A percentile compares a stretch with the other conserved stretches of the same genome.
Conservation (phyloP, 352 stramenopile genomes). For the Globisporangium canariense region DNA sequence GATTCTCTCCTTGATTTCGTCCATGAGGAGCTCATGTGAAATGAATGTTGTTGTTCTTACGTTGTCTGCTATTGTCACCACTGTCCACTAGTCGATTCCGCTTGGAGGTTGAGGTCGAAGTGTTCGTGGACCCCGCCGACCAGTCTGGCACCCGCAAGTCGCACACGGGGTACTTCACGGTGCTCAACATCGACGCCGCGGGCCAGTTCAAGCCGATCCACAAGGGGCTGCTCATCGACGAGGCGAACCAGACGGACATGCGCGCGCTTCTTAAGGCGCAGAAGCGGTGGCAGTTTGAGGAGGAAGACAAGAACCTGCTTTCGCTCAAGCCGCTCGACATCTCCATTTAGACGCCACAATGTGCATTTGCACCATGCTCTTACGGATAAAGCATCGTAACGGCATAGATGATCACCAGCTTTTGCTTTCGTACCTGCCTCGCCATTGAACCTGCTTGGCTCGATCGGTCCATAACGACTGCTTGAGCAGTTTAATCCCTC, state of each 20-base stretch:
- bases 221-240: slow-evolving; percentile 49
- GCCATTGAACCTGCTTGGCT: too few relatives aligned
- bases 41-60: background rate
- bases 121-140: slow-evolving; percentile 57
- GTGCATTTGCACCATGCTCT: background rate
- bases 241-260: slow-evolving; percentile 66
- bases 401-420: too few relatives aligned
- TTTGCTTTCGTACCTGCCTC: too few relatives aligned
- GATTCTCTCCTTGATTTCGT: too few relatives aligned
- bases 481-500: too few relatives aligned
- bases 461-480: too few relatives aligned
- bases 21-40: background rate
- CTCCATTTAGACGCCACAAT: slow-evolving; percentile 15
- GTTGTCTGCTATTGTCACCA: slow-evolving; percentile 2
- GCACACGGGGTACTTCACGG: slow-evolving; percentile 70
- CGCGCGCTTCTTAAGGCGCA: slow-evolving; percentile 64
- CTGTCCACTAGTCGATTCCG: slow-evolving; percentile 38
- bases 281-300: slow-evolving; percentile 66
- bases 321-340: slow-evolving; percentile 50
- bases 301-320: slow-evolving; percentile 59
- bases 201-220: slow-evolving; percentile 58
- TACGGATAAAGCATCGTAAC: background rate
- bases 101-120: slow-evolving; percentile 71
- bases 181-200: slow-evolving; percentile 57
- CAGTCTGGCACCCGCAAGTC: slow-evolving; percentile 46